Base-by-base conservation (phyloP, 2,329 filamentous ascomycete genomes). In the Ploettnerulaceae sp. region DNA sequence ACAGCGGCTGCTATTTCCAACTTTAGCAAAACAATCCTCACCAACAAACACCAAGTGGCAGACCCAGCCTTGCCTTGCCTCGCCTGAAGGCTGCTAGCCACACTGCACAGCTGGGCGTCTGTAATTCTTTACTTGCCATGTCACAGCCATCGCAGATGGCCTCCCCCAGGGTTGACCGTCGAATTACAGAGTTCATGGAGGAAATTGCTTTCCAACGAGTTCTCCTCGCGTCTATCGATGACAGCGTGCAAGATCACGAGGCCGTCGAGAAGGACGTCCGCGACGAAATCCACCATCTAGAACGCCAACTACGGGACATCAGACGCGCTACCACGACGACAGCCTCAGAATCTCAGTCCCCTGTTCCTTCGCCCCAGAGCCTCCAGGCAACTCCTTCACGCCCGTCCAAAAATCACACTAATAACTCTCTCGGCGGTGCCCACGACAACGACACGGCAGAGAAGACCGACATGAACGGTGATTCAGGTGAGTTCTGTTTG, bases 201-300 rank as follows among this genome's bases (percentile, higher is more conserved):
- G 71, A 74, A 45, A 58, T 75, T 49, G 61, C 56, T 24, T 62
- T 73, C 15, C 67, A 73, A 48, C 61, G 61, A 36, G 68, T 69
- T 39, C 64, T 75, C 15, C 61, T 75, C 3, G 53, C 57, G 6
- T 74, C 71, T 2, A 64, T 76, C n/a, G 54, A 58, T 29, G 52
- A 61, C 35, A 44, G 57, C 1, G 51, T 59, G 2, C 39, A 57
- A 9, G 45, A 63, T 15, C 56, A 60, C 21, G 58, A 61, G 17
- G 52, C 59, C 20, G 50, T 57, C 3, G 50, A 60, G 24, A 49
- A 53, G 5, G 53, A 62, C n/a, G 44, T 57, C 4, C 48, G 55
- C 4, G 52, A 52, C 14, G 37, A 62, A 22, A 62, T 61, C 26
- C 65, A 67, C 24, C 47, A 60, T 4, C 49, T 74, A 14, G 64